These are phyloP conservation scores for Allium cepa DNA, from an alignment of 106 monocot species.

Conservation along the genomic window DNA sequence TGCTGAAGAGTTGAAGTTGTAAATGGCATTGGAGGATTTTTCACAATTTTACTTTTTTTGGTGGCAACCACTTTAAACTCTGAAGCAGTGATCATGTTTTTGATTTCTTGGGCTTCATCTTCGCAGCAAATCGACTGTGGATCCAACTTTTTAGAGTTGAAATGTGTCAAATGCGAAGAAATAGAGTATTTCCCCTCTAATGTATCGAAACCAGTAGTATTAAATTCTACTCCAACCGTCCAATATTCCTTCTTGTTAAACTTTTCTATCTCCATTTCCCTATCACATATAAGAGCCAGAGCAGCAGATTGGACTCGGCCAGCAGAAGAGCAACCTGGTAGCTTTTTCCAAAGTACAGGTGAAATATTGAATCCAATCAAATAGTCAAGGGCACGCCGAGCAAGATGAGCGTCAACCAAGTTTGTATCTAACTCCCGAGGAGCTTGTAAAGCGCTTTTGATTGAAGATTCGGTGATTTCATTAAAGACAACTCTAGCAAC, in stretches of 20 bases:
- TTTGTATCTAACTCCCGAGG: constrained; percentile 72
- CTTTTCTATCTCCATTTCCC: constrained; percentile 80
- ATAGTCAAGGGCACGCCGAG: constrained; percentile 92
- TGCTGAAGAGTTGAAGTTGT: constrained; percentile 95
- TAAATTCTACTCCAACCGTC: constrained; percentile 58
- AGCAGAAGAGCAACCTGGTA: constrained; percentile 95
- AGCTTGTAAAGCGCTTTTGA: constrained; percentile 67
- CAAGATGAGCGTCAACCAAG: constrained; percentile 96
- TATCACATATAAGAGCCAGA: constrained; percentile 82
- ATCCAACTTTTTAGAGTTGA: constrained; percentile 60
- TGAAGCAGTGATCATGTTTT: constrained; percentile 34
- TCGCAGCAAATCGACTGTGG: constrained; percentile 51
- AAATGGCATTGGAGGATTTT: constrained; percentile 85
- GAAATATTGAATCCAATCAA: constrained; percentile 94
- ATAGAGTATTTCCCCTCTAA: constrained; percentile 13
- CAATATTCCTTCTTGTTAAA: constrained; percentile 84
- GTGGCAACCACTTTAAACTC: constrained; percentile 50
- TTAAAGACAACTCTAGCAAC: constrained; percentile 86
- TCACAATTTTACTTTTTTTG: constrained; percentile 46
- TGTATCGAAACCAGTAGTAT: constrained; percentile 6
- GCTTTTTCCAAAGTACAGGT: constrained; percentile 84
- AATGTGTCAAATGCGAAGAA: constrained; percentile 47
- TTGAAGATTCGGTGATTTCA: constrained; percentile 88
- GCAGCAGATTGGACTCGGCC: constrained; percentile 98
- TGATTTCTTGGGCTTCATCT: constrained; percentile 47